A percentile compares a stretch with the other conserved stretches of the same genome.
phyloP scores from a whole-genome alignment of 2,329 filamentous ascomycete genomes.

The Coniochaeta sp. region DNA sequence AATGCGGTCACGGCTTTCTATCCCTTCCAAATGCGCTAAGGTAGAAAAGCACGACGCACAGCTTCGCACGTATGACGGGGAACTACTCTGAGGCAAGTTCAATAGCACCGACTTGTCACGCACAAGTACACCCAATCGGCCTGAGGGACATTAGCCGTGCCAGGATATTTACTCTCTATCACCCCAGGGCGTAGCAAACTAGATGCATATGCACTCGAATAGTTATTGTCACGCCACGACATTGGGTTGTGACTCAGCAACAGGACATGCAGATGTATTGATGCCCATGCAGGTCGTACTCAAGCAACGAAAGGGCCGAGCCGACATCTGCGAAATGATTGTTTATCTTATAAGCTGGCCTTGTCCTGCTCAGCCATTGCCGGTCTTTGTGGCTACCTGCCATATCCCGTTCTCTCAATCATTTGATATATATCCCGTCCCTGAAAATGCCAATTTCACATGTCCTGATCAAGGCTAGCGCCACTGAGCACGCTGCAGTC shows the following conservation, averaged over 20 bases:
- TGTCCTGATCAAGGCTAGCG: conserved; percentile 20
- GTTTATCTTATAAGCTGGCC: background rate
- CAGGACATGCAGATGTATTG: background rate
- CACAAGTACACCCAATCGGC: too few relatives aligned
- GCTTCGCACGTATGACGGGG: too few relatives aligned
- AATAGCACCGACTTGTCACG: too few relatives aligned
- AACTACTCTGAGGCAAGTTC: too few relatives aligned
- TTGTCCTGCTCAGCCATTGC: background rate
- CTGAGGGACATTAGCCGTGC: too few relatives aligned
- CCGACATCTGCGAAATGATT: background rate
- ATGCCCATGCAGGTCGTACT: background rate
- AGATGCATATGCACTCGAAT: too few relatives aligned
- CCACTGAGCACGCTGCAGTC: conserved; percentile 17
- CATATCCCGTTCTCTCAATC: background rate
- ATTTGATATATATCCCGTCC: background rate
- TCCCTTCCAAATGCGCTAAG: too few relatives aligned
- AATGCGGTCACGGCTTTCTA: too few relatives aligned
- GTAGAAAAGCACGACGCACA: too few relatives aligned
- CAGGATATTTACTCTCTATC: too few relatives aligned
- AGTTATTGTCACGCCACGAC: background rate
- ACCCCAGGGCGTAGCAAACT: too few relatives aligned
- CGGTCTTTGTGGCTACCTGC: background rate
- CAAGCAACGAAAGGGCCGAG: background rate
- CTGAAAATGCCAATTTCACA: conserved; percentile 27
- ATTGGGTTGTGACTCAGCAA: background rate